These are phyloP conservation scores for Quercus ilex DNA, from an alignment of 306 rosid species.

Conservation along the genomic window DNA sequence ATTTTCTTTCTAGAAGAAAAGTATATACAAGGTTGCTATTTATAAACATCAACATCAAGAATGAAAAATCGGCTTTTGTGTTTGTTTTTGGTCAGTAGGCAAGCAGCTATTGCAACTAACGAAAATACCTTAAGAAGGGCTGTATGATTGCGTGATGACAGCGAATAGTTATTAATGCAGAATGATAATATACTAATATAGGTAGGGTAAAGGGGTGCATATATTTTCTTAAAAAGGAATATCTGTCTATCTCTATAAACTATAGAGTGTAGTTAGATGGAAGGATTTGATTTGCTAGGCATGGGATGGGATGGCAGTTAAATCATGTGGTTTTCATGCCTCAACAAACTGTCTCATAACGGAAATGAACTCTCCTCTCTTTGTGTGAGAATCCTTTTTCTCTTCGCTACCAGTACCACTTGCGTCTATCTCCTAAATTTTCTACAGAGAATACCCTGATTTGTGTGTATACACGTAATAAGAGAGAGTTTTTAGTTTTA, in stretches of 20 bases:
- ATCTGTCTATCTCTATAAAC: neutral
- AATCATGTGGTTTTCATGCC: conserved; percentile 60
- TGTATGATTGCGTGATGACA: conserved; percentile 20
- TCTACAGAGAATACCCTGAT: too few relatives aligned
- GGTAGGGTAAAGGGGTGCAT: neutral
- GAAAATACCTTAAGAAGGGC: conserved; percentile 25
- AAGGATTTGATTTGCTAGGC: conserved; percentile 15
- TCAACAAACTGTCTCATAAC: conserved; percentile 35
- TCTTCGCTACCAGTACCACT: conserved; percentile 22
- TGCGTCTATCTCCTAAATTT: too few relatives aligned
- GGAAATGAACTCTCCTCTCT: conserved; percentile 20
- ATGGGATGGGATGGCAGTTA: conserved; percentile 42
- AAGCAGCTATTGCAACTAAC: too few relatives aligned
- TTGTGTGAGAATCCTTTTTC: conserved; percentile 7
- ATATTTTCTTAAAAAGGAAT: neutral
- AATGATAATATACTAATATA: neutral
- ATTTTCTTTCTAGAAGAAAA: too few relatives aligned
- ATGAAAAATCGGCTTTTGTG: neutral
- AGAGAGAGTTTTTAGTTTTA: too few relatives aligned
- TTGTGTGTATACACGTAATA: too few relatives aligned
- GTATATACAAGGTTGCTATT: too few relatives aligned
- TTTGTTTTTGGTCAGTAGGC: too few relatives aligned
- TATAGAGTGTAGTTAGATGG: conserved; percentile 15
- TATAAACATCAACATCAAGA: neutral
- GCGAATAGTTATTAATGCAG: conserved; percentile 1